These are phyloP conservation scores for Leccinellum rugosiceps DNA, from an alignment of 768 basidiomycete genomes.

Conservation along the genomic window DNA sequence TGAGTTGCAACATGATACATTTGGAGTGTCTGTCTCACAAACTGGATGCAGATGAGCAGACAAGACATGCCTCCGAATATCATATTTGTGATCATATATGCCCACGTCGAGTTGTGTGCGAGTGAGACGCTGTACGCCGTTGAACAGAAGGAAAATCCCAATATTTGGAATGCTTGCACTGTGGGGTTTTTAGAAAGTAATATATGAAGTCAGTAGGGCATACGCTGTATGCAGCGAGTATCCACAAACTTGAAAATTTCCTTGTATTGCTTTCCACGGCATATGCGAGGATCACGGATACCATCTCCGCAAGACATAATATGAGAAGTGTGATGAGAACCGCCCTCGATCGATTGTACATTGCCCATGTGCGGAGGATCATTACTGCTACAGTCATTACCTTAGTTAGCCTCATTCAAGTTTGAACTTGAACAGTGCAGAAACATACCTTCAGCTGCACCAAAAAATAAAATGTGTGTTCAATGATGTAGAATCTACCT, in stretches of 20 bases:
- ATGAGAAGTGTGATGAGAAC: background rate
- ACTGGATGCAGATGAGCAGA: background rate
- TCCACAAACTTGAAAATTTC: background rate
- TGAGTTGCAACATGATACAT: background rate
- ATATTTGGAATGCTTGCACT: background rate
- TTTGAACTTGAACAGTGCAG: too few species aligned
- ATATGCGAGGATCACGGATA: background rate
- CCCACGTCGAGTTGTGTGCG: background rate
- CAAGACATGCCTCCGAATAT: background rate
- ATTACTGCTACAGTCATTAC: background rate
- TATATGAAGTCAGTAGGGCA: background rate
- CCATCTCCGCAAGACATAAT: background rate
- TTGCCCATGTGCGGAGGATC: background rate
- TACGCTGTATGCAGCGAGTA: background rate
- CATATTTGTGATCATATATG: background rate
- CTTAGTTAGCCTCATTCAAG: too few species aligned
- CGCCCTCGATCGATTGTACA: background rate
- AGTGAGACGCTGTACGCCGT: background rate
- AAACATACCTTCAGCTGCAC: slow-evolving; percentile 1
- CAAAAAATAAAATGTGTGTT: background rate
- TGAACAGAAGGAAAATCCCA: background rate
- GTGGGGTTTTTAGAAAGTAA: background rate
- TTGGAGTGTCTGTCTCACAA: background rate
- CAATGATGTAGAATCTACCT: background rate
- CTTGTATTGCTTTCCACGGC: background rate